A percentile compares a stretch with the other conserved stretches of the same genome.
phyloP scores from a whole-genome alignment of 2,329 filamentous ascomycete species.

The Emericellopsis cladophorae region DNA sequence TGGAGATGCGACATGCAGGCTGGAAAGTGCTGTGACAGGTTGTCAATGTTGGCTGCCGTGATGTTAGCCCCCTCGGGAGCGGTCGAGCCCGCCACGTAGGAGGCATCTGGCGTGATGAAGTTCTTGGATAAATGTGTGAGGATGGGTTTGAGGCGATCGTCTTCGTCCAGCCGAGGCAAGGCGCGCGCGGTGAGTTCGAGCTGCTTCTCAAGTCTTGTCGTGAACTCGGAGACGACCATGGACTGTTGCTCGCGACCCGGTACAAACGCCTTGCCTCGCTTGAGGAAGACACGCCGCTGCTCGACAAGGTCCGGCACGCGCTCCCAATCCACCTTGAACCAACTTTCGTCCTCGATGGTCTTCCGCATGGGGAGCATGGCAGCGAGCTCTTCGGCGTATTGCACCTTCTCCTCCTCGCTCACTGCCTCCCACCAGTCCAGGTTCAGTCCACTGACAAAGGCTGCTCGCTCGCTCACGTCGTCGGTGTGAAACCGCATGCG shows the following conservation, averaged over 20 bases:
- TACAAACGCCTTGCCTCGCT: conserved; percentile 78
- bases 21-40: conserved; percentile 69
- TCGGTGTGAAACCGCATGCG: conserved; percentile 70
- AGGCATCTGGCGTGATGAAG: conserved; percentile 82
- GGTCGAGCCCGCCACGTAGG: conserved; percentile 53
- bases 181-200: conserved; percentile 89
- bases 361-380: conserved; percentile 28
- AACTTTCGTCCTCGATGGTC: conserved; percentile 61
- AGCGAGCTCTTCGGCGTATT: conserved; percentile 47
- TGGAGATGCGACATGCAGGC: conserved; percentile 93
- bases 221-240: conserved; percentile 83
- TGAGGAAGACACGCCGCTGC: conserved; percentile 61
- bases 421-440: conserved; percentile 89
- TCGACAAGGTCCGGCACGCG: conserved; percentile 85
- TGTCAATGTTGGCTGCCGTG: conserved; percentile 67
- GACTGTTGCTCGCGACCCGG: conserved; percentile 76
- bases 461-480: conserved; percentile 55
- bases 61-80: conserved; percentile 60
- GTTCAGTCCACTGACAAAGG: conserved; percentile 65
- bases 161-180: conserved; percentile 85
- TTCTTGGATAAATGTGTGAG: conserved; percentile 79
- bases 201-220: conserved; percentile 62
- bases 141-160: conserved; percentile 68
- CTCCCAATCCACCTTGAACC: conserved; percentile 97
- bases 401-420: conserved; percentile 61